These are phyloP conservation scores for Patellaria atrata DNA, from an alignment of 495 filamentous ascomycete genomes.

Conservation along the genomic window DNA sequence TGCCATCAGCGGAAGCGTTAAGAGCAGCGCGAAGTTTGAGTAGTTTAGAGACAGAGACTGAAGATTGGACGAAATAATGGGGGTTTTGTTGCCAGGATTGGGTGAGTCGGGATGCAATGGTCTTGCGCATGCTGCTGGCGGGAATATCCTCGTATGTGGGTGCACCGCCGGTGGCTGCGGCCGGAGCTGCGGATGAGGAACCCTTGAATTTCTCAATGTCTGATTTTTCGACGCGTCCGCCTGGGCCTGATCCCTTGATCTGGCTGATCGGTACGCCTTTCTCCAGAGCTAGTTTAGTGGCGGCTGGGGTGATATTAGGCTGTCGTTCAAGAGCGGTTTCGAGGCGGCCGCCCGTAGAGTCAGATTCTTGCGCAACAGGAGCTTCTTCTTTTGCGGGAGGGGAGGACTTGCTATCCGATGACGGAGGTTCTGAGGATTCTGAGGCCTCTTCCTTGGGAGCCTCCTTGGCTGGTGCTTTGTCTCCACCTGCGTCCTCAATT, in stretches of 20 bases:
- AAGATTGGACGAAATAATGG: slow-evolving; percentile 89
- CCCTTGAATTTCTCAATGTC: slow-evolving; percentile 79
- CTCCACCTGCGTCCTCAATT: slow-evolving; percentile 79
- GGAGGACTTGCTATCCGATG: slow-evolving; percentile 39
- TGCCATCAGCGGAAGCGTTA: slow-evolving; percentile 73
- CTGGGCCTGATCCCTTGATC: slow-evolving; percentile 78
- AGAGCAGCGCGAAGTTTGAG: slow-evolving; percentile 90
- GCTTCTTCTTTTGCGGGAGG: slow-evolving; percentile 39
- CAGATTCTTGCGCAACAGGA: slow-evolving; percentile 47
- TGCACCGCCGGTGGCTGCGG: slow-evolving; percentile 36
- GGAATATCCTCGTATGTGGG: slow-evolving; percentile 73
- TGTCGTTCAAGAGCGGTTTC: slow-evolving; percentile 73
- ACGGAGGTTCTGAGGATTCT: slow-evolving; percentile 42
- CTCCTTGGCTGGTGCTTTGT: slow-evolving; percentile 43
- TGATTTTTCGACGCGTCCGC: slow-evolving; percentile 77
- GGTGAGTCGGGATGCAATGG: slow-evolving; percentile 80
- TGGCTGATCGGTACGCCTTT: slow-evolving; percentile 63
- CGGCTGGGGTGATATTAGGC: slow-evolving; percentile 53
- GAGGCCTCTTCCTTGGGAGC: slow-evolving; percentile 52
- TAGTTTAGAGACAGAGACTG: slow-evolving; percentile 82
- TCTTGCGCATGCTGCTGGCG: slow-evolving; percentile 89
- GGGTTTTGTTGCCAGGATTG: slow-evolving; percentile 86
- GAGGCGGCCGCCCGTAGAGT: slow-evolving; percentile 59
- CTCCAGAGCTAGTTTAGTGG: slow-evolving; percentile 72
- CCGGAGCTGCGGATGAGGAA: slow-evolving; percentile 30